phyloP scores from a whole-genome alignment of 176 grass and related monocot species.

The Rhynchospora tenuis region DNA sequence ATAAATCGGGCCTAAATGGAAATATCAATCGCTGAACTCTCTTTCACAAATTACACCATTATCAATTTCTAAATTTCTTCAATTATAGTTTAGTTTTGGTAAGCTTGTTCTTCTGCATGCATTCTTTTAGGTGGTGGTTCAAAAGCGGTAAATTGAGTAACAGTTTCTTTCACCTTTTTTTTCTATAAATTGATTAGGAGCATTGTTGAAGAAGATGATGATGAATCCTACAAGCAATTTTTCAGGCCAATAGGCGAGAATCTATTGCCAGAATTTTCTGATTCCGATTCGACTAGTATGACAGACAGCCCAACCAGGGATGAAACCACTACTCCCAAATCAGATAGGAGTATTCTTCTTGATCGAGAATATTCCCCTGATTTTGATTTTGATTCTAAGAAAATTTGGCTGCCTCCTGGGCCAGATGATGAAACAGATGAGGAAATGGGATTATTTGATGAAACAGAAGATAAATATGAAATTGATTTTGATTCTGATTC shows the following conservation, averaged over 20 bases:
- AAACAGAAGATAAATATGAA: conserved; percentile 48
- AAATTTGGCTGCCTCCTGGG: conserved; percentile 11
- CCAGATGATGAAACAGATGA: conserved; percentile 61
- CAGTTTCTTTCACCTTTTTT: background rate
- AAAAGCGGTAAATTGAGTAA: background rate
- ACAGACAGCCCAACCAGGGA: conserved; percentile 29
- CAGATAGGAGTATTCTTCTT: conserved; percentile 24
- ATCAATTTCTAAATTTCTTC: background rate
- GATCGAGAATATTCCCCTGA: conserved; percentile 41
- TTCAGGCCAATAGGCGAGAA: conserved; percentile 35
- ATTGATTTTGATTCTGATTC: conserved; percentile 30
- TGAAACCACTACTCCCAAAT: conserved; percentile 31
- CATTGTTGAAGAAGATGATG: conserved; percentile 39
- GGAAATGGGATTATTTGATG: conserved; percentile 46
- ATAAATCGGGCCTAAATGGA: background rate
- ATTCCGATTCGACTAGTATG: conserved; percentile 71
- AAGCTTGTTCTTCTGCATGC: background rate
- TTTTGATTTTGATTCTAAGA: conserved; percentile 18
- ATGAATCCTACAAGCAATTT: conserved; percentile 42
- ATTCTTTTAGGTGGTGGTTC: background rate
- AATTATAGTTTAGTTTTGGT: background rate
- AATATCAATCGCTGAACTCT: background rate
- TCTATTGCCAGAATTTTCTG: conserved; percentile 59
- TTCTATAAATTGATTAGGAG: conserved; percentile 26
- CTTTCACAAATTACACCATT: background rate